Conservation (phyloP, 257 asterid genomes). For the Nicotiana tabacum region DNA sequence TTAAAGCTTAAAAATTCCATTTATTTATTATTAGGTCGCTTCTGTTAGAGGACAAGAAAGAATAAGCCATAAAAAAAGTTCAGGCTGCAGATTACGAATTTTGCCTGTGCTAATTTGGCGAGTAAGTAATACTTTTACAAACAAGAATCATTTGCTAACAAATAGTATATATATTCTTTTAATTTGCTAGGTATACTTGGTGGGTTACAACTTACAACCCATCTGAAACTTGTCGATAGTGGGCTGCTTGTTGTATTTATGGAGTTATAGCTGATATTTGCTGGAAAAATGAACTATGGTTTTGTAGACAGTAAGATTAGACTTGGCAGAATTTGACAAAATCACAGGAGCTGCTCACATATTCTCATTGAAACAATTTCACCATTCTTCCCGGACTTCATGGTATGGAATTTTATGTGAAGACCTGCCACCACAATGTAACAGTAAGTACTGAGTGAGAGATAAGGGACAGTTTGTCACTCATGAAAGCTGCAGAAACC, state of each 20-base stretch:
- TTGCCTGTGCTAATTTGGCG: background rate
- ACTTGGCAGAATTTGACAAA: background rate
- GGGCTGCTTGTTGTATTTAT: background rate
- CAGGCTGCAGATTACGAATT: background rate
- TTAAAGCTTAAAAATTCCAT: background rate
- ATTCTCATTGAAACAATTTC: slow-evolving; percentile 76
- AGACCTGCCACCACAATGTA: slow-evolving; percentile 48
- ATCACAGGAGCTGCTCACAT: slow-evolving; percentile 75
- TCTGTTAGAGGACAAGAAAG: slow-evolving; percentile 3
- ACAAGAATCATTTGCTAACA: background rate
- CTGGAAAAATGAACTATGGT: background rate
- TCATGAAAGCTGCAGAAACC: background rate
- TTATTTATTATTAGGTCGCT: background rate
- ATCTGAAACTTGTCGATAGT: background rate
- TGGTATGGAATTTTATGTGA: slow-evolving; percentile 64
- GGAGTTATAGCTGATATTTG: background rate
- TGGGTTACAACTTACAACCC: slow-evolving; percentile 4
- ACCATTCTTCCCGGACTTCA: slow-evolving; percentile 78
- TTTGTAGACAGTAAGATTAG: background rate
- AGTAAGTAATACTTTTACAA: slow-evolving; percentile 1
- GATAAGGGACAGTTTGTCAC: background rate
- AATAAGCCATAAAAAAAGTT: background rate
- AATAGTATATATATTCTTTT: background rate
- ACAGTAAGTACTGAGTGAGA: background rate
- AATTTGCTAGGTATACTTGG: background rate